These are phyloP conservation scores for Aspergillus brunneoviolaceus DNA, from an alignment of 2,329 filamentous ascomycete genomes.

Conservation along the genomic window DNA sequence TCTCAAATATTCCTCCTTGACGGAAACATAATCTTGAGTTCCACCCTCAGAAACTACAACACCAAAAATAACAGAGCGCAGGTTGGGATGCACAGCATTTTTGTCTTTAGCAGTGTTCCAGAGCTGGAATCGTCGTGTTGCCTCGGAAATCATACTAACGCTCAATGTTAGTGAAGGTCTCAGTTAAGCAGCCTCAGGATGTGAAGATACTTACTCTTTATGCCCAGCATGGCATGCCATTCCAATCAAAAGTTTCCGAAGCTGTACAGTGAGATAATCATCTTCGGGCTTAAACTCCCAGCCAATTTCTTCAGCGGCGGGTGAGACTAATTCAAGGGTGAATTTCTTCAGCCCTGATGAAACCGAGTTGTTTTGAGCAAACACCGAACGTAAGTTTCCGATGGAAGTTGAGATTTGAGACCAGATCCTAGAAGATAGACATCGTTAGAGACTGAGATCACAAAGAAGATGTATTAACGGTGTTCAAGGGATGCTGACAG, in stretches of 20 bases:
- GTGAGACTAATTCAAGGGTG: constrained; percentile 71
- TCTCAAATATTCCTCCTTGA: constrained; percentile 81
- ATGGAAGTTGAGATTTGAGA: constrained; percentile 78
- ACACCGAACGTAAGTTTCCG: constrained; percentile 76
- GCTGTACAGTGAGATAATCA: constrained; percentile 76
- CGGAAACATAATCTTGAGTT: constrained; percentile 65
- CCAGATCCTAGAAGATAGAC: constrained; percentile 62
- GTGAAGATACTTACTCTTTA: constrained; percentile 57
- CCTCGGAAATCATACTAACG: constrained; percentile 66
- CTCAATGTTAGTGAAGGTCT: constrained; percentile 9
- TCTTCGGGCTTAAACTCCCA: constrained; percentile 81
- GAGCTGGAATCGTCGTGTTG: constrained; percentile 74
- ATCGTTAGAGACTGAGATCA: constrained; percentile 22
- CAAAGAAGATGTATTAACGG: not conserved
- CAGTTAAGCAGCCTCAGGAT: not conserved
- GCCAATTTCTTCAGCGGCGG: constrained; percentile 74
- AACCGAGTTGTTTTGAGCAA: constrained; percentile 71
- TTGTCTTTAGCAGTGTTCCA: constrained; percentile 68
- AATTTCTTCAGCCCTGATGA: constrained; percentile 75
- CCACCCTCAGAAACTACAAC: constrained; percentile 73
- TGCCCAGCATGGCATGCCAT: constrained; percentile 76
- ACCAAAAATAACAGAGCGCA: constrained; percentile 77
- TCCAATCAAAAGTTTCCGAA: constrained; percentile 77
- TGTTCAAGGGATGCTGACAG: constrained; percentile 51
- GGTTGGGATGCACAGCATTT: constrained; percentile 73